Conservation (phyloP, 768 basidiomycete species). For the Suillus variegatus region DNA sequence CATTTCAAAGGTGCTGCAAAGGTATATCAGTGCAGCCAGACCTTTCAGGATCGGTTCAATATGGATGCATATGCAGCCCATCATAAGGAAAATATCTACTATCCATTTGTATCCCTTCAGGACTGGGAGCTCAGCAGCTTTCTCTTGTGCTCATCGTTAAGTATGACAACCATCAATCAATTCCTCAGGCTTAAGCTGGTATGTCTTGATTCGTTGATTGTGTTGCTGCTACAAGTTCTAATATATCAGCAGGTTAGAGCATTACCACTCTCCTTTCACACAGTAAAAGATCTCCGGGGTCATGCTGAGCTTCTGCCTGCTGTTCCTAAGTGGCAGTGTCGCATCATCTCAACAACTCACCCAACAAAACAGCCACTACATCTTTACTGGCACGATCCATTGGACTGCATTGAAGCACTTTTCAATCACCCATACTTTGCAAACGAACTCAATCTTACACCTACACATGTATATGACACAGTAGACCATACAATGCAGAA, state of each 20-base stretch:
- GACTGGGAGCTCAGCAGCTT: too few relatives aligned
- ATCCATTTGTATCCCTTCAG: too few relatives aligned
- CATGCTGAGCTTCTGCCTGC: constrained; percentile 22
- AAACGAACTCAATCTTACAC: constrained; percentile 24
- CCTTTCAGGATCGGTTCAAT: too few relatives aligned
- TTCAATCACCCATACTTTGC: constrained; percentile 2
- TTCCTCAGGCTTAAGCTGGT: too few relatives aligned
- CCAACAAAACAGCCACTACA: constrained; percentile 26
- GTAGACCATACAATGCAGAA: constrained; percentile 10
- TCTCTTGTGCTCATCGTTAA: too few relatives aligned
- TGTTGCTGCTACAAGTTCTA: neutral
- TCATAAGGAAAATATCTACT: too few relatives aligned
- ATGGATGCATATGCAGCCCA: too few relatives aligned
- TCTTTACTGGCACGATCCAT: constrained; percentile 29
- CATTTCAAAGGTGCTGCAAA: neutral
- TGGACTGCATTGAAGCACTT: constrained; percentile 32
- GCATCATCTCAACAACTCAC: constrained; percentile 5
- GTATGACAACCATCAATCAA: too few relatives aligned
- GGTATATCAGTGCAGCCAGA: neutral
- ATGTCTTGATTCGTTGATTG: too few relatives aligned
- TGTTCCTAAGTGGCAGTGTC: constrained; percentile 23
- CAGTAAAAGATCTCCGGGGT: constrained; percentile 19
- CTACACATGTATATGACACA: constrained; percentile 13
- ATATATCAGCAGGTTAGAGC: neutral
- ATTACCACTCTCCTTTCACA: constrained; percentile 16